Evolutionary conservation across 148 eudicot species (phyloP).

Genomic region (Rhododendron vialii): DNA sequence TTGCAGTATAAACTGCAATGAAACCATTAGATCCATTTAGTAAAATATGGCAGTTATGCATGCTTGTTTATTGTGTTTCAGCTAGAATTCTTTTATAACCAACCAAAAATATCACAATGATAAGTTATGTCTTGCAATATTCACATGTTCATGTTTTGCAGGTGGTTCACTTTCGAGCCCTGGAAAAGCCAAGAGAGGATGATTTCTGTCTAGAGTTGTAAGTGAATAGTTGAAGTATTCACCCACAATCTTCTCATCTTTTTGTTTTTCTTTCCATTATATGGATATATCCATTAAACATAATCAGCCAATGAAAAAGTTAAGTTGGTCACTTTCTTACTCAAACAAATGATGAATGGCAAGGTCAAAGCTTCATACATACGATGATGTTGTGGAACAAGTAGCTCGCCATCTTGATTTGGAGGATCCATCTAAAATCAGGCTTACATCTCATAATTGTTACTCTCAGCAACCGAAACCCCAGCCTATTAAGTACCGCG

Average conservation of each 20-base stretch:
- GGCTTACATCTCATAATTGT: slow-evolving; percentile 94
- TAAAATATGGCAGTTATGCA: not conserved
- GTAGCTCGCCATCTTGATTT: slow-evolving; percentile 72
- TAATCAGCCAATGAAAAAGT: not conserved
- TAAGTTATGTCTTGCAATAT: not conserved
- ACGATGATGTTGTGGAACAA: slow-evolving; percentile 89
- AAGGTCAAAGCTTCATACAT: slow-evolving; percentile 86
- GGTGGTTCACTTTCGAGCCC: slow-evolving; percentile 85
- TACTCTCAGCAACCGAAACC: slow-evolving; percentile 98
- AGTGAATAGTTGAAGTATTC: slow-evolving; percentile 23
- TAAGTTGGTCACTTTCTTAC: not conserved
- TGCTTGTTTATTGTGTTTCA: not conserved
- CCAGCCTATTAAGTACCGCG: slow-evolving; percentile 88
- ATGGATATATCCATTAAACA: not conserved
- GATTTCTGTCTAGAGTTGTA: slow-evolving; percentile 85
- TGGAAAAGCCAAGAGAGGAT: slow-evolving; percentile 92
- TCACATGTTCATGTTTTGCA: slow-evolving; percentile 19
- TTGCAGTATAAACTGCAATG: not conserved
- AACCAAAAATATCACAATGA: not conserved
- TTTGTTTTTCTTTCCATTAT: not conserved
- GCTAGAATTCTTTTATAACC: not conserved
- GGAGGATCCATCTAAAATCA: slow-evolving; percentile 88
- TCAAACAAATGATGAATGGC: slow-evolving; percentile 10
- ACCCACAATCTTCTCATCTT: not conserved
- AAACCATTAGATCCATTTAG: not conserved